Conservation (phyloP, 257 asterid genomes). For the Striga asiatica region DNA sequence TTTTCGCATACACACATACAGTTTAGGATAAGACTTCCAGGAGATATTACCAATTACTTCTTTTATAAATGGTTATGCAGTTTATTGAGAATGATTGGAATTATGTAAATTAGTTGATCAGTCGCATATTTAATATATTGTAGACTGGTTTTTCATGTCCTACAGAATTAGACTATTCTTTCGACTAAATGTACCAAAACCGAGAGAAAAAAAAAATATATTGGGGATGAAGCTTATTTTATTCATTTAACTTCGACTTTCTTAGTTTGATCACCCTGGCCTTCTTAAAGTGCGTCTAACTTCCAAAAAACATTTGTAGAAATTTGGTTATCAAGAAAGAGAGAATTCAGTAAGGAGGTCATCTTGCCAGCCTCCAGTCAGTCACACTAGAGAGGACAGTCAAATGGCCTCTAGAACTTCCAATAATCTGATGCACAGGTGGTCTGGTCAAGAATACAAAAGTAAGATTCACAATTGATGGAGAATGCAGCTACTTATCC, state of each 20-base stretch:
- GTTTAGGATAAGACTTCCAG: too few relatives aligned
- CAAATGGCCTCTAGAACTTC: conserved; percentile 57
- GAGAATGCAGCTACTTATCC: not conserved
- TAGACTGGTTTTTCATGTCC: not conserved
- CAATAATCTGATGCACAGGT: conserved; percentile 50
- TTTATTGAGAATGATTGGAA: not conserved
- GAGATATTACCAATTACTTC: not conserved
- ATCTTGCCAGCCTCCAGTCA: conserved; percentile 43
- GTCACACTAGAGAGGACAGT: conserved; percentile 60
- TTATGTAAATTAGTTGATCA: not conserved
- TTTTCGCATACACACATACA: too few relatives aligned
- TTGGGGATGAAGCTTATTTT: not conserved
- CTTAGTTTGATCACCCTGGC: conserved; percentile 12
- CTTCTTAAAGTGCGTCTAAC: conserved; percentile 15
- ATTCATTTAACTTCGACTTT: conserved; percentile 3
- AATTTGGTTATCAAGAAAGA: conserved; percentile 74
- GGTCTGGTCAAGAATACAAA: conserved; percentile 64
- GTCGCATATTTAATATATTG: not conserved
- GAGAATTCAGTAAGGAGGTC: conserved; percentile 60
- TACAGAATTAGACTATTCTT: not conserved
- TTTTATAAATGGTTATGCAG: not conserved
- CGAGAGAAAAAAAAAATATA: not conserved
- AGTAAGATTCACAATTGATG: conserved; percentile 35
- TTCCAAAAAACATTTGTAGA: conserved; percentile 27
- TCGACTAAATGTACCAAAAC: not conserved